Percentiles rank a stretch among this genome's conserved stretches.
These are phyloP conservation scores for Morella rubra DNA, from an alignment of 306 rosid species.

Conservation along the genomic window DNA sequence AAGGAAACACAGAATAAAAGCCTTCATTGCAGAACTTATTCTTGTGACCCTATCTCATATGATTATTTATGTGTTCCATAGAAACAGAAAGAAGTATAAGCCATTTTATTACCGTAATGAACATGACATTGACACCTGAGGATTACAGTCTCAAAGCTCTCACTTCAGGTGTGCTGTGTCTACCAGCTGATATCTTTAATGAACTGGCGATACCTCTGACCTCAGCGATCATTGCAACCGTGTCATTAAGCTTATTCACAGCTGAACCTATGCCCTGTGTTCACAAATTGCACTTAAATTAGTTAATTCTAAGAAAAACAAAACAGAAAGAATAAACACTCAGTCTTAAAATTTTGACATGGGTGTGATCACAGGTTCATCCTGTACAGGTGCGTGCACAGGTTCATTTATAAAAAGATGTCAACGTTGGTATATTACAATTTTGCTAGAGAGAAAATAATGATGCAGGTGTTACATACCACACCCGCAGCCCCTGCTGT, in stretches of 20 bases:
- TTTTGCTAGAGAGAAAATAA: background rate
- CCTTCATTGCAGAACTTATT: background rate
- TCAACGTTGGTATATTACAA: background rate
- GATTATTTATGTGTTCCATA: too few relatives aligned
- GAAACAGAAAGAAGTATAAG: background rate
- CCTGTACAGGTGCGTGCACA: background rate
- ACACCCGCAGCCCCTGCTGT: slow-evolving; percentile 95
- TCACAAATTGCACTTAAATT: slow-evolving; percentile 14
- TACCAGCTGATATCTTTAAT: slow-evolving; percentile 40
- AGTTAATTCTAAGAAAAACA: background rate
- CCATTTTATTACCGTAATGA: background rate
- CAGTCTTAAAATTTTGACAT: slow-evolving; percentile 5
- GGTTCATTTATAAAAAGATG: background rate
- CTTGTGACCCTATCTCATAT: too few relatives aligned
- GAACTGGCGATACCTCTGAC: slow-evolving; percentile 79
- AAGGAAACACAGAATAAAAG: background rate
- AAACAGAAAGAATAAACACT: background rate
- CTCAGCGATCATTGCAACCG: slow-evolving; percentile 86
- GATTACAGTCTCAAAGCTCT: slow-evolving; percentile 37
- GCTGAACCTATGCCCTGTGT: slow-evolving; percentile 90
- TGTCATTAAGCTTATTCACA: slow-evolving; percentile 80
- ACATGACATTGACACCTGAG: background rate
- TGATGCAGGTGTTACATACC: slow-evolving; percentile 38
- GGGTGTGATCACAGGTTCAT: background rate
- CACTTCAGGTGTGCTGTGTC: slow-evolving; percentile 26